These are phyloP conservation scores for Tubosaeta brunneosetosa DNA, from an alignment of 768 basidiomycete species.

Conservation along the genomic window DNA sequence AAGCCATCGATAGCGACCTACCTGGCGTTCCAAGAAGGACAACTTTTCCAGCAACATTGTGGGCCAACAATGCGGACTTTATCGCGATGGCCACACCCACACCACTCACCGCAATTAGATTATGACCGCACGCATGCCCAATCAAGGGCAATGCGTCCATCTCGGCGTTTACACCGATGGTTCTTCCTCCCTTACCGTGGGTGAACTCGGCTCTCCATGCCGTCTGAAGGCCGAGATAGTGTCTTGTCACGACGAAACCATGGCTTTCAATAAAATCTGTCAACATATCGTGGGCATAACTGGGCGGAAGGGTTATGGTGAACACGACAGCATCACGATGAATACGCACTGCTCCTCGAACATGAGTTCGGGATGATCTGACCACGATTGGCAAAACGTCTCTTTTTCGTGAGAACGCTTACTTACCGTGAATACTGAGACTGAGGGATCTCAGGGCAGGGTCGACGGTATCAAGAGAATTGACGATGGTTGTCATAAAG, in stretches of 20 bases:
- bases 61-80: conserved; percentile 60
- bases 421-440: conserved; percentile 65
- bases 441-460: conserved; percentile 58
- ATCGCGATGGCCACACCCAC: conserved; percentile 72
- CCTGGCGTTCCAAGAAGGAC: conserved; percentile 77
- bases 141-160: conserved; percentile 59
- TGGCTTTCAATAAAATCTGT: conserved; percentile 61
- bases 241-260: conserved; percentile 66
- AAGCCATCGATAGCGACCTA: conserved; percentile 23
- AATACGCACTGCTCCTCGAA: conserved; percentile 59
- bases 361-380: conserved; percentile 62
- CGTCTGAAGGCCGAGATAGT: conserved; percentile 67
- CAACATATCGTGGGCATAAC: conserved; percentile 68
- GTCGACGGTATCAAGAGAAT: conserved; percentile 47
- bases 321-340: neutral
- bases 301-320: conserved; percentile 25
- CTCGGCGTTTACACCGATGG: conserved; percentile 76
- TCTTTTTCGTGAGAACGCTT: neutral
- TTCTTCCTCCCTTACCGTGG: conserved; percentile 54
- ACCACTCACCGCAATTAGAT: conserved; percentile 76
- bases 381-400: conserved; percentile 12
- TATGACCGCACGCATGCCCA: conserved; percentile 74
- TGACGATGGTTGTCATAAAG: conserved; percentile 51
- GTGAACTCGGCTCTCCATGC: conserved; percentile 75
- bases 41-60: conserved; percentile 61